phyloP scores from a whole-genome alignment of 1,284 basidiomycete species.

The Rhodotorula sp. region DNA sequence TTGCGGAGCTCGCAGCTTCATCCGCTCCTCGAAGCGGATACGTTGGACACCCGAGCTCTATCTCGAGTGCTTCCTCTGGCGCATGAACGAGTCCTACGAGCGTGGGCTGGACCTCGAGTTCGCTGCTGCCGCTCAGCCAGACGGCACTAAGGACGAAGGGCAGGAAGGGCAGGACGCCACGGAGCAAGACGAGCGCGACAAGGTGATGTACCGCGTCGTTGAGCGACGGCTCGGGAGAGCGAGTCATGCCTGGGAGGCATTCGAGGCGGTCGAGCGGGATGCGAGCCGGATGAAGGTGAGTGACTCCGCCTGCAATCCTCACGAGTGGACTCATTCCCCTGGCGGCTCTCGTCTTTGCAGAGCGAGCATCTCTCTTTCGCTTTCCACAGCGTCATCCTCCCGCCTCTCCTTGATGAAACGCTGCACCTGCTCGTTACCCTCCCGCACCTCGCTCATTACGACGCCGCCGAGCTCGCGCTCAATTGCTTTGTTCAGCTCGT shows the following conservation, averaged over 20 bases:
- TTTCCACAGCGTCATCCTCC: background rate
- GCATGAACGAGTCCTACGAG: background rate
- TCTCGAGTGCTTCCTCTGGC: slow-evolving; percentile 2
- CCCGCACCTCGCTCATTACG: background rate
- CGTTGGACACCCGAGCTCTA: background rate
- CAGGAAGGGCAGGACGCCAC: background rate
- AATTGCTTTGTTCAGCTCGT: slow-evolving; percentile 11
- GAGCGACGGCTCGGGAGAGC: background rate
- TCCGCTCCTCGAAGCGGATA: background rate
- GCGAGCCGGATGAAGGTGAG: background rate
- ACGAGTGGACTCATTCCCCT: background rate
- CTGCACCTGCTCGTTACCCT: background rate
- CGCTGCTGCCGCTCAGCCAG: background rate
- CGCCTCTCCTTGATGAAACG: background rate
- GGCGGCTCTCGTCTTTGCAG: background rate
- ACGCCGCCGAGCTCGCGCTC: slow-evolving; percentile 7
- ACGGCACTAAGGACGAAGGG: background rate
- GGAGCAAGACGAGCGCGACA: background rate
- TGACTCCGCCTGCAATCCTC: too few species aligned
- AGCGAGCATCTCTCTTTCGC: slow-evolving; percentile 6
- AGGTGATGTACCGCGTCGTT: background rate
- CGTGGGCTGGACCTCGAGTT: background rate
- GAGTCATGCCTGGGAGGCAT: background rate
- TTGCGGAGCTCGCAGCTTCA: background rate
- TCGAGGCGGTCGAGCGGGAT: background rate